Evolutionary conservation across 495 filamentous ascomycete genomes (phyloP), one percentile per base, ranked within the genome.

Genomic region (Penicillium crystallinum): DNA sequence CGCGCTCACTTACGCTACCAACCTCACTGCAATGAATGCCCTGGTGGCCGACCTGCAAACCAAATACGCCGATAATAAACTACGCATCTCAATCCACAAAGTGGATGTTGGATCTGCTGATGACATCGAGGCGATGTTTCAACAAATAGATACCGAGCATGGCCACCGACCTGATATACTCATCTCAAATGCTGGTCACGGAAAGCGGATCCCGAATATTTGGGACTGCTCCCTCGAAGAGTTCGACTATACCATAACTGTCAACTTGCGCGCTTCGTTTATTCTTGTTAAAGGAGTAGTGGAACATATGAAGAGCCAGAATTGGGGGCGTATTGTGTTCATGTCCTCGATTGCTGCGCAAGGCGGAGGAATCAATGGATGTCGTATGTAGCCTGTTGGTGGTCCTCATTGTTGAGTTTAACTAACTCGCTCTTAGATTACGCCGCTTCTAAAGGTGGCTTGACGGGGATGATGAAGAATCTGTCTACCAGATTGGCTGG

Each of bases 281-380:
- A 73, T 88, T 40, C 70, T 88, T 6, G 76, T 77, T 4, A 86
- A 88, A 57, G 76, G 84, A 7, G 76, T 78, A 37, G 77, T 87
- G 2, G 81, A 82, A 41, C 74, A 78, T 46, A 88, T 88, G 86
- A 77, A 79, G 44, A 62, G 63, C 22, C 75, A 78, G 55, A 64
- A 67, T 23, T 88, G 85, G 84, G 85, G 86, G 4, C 72, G 85
- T 5, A 83, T 88, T 44, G 68, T 87, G 18, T 86, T 83, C 57
- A 80, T 87, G 57, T 84, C 81, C 8, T 85, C 81, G 31, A 84
- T 89, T 49, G 83, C 86, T 6, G 84, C 75, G 0, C 76, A 79
- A 29, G 85, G 82, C 1, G 84, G 80, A 4, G 83, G 83, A 2
- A 81, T 87, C 31, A 87, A 88, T 62, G 83, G 83, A 10, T 82